Base-by-base conservation (phyloP, 768 basidiomycete genomes). In the Panellus pusillus region DNA sequence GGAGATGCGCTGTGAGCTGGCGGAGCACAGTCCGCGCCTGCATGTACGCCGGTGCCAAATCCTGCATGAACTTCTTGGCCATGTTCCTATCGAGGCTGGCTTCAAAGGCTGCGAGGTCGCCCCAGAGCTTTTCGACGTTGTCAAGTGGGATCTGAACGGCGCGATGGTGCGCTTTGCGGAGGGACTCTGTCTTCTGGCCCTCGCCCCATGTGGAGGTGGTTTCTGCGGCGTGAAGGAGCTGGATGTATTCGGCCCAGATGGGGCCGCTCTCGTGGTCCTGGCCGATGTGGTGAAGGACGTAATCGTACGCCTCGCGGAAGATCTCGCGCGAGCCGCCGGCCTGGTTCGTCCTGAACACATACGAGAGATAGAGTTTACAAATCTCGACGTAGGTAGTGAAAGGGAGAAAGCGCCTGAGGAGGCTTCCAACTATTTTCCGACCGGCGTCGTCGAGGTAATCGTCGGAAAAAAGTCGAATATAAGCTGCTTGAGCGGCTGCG, bases 41-140 rank as follows among this genome's bases (percentile, higher is more conserved):
- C 91, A 98, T 95, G 67, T 98, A 89, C 2, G 88, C 83, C 6
- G 93, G 91, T 2, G 91, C 90, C n/a, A 92, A 79, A 70, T 98
- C 95, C 50, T 83, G 78, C 74, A 98, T 85, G 71, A 97, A 95
- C 66, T 98, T 97, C 70, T 98, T 98, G 13, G 96, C 94, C 87
- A 68, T 87, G 87, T n/a, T n/a, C n/a, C n/a, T n/a, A 72, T 96
- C 98, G 60, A 97, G 73, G 45, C 78, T 79, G 50, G 82, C 93
- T 69, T 99, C 96, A 64, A 97, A 98, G 0, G 87, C 74, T 69
- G 98, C 93, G 56, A 93, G 87, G 47, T 97, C 93, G 62, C 88
- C 84, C 97, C 97, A 99, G n/a, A 99, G 77, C 36, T 78, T 78
- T 66, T 98, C 95, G 62, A 98, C 84, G 64, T 94, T 94, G 67